Conservation (phyloP, 371 early-diverging fungal species). For the Batrachochytrium dendrobatidis region DNA sequence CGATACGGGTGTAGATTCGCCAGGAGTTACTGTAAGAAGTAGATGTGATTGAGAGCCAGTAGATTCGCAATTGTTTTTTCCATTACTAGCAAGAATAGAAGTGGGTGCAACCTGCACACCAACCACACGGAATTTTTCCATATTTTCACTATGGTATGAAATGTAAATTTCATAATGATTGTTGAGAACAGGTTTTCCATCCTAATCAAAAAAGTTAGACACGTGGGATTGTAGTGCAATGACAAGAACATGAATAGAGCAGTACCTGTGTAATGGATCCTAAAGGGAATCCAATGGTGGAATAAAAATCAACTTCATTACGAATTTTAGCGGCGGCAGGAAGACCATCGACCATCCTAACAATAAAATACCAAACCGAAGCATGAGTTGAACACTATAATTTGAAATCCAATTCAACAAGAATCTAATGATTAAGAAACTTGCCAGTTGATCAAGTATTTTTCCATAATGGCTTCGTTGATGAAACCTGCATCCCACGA, state of each 20-base stretch:
- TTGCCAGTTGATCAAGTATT: conserved; percentile 54
- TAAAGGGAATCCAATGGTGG: conserved; percentile 55
- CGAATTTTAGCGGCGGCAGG: conserved; percentile 69
- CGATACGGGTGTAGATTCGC: conserved; percentile 35
- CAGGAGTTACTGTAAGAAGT: too few relatives aligned
- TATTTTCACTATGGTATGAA: conserved; percentile 62
- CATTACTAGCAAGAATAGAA: conserved; percentile 10
- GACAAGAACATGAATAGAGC: neutral
- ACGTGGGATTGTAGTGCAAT: neutral
- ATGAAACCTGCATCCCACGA: conserved; percentile 74
- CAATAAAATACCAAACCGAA: neutral
- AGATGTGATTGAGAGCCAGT: neutral
- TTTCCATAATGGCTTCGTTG: conserved; percentile 66
- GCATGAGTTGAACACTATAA: neutral
- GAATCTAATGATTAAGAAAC: neutral
- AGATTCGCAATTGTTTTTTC: conserved; percentile 19
- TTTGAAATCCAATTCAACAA: neutral
- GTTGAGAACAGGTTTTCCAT: conserved; percentile 43
- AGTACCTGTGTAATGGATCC: conserved; percentile 16
- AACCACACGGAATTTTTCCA: conserved; percentile 69
- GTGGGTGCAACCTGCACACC: conserved; percentile 48
- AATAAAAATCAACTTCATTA: conserved; percentile 57
- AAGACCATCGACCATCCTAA: conserved; percentile 82
- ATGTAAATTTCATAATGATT: conserved; percentile 87
- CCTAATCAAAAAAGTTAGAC: neutral